phyloP scores from a whole-genome alignment of 768 basidiomycete species.

The Pleurotus sapidus region DNA sequence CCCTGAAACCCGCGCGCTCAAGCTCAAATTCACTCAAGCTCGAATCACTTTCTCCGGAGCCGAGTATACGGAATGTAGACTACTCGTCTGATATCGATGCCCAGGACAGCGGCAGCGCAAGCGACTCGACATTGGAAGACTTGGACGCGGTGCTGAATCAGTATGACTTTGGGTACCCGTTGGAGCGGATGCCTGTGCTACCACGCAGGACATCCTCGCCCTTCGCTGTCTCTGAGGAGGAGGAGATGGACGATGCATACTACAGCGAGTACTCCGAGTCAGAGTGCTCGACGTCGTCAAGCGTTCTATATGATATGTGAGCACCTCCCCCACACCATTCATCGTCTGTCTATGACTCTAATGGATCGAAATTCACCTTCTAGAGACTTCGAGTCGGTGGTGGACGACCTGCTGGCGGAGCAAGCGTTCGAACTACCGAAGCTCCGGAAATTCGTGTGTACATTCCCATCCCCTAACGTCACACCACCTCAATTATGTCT shows the following conservation, averaged over 20 bases:
- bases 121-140: constrained; percentile 11
- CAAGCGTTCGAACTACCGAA: constrained; percentile 17
- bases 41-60: constrained; percentile 5
- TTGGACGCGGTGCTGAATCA: constrained; percentile 1
- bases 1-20: background rate
- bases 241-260: background rate
- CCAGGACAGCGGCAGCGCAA: constrained; percentile 5
- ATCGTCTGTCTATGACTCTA: background rate
- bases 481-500: background rate
- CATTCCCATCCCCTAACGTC: background rate
- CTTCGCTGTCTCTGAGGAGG: background rate
- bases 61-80: constrained; percentile 3
- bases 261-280: constrained; percentile 17
- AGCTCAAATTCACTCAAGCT: background rate
- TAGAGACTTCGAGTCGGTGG: constrained; percentile 29
- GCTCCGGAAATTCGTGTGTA: constrained; percentile 18
- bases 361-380: background rate
- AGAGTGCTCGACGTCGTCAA: constrained; percentile 26
- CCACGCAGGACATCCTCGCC: background rate
- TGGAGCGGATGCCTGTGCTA: constrained; percentile 1
- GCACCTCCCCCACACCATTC: constrained; percentile 1
- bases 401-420: constrained; percentile 25
- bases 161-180: constrained; percentile 11
- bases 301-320: constrained; percentile 27
- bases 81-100: constrained; percentile 5